Conservation (phyloP, 768 basidiomycete genomes). For the Mycena maculata region DNA sequence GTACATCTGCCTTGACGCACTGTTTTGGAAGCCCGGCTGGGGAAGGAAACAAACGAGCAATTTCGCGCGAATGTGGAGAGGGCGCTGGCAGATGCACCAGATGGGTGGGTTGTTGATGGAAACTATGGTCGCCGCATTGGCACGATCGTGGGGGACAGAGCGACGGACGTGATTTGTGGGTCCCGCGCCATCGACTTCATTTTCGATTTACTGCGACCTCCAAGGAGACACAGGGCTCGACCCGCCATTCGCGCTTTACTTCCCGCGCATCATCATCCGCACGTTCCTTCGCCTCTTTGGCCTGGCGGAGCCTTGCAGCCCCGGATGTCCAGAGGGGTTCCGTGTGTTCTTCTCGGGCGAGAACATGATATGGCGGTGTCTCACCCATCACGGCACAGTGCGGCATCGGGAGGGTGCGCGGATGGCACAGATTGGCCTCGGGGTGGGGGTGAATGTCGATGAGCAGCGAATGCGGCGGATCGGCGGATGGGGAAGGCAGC, state of each 20-base stretch:
- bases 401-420: slow-evolving; percentile 41
- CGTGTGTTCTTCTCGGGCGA: slow-evolving; percentile 56
- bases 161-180: slow-evolving; percentile 68
- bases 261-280: slow-evolving; percentile 67
- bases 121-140: slow-evolving; percentile 49
- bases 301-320: slow-evolving; percentile 53
- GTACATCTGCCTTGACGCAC: slow-evolving; percentile 48
- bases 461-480: slow-evolving; percentile 57
- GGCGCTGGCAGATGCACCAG: slow-evolving; percentile 41
- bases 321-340: slow-evolving; percentile 59
- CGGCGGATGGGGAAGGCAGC: slow-evolving; percentile 61
- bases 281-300: slow-evolving; percentile 60
- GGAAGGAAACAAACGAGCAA: slow-evolving; percentile 33
- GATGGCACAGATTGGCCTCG: slow-evolving; percentile 48
- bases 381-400: slow-evolving; percentile 51
- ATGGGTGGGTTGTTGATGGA: slow-evolving; percentile 69
- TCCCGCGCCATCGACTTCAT: neutral
- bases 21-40: slow-evolving; percentile 54
- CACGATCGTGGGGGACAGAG: slow-evolving; percentile 47
- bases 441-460: slow-evolving; percentile 41
- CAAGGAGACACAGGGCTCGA: slow-evolving; percentile 65
- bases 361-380: slow-evolving; percentile 64
- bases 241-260: slow-evolving; percentile 68
- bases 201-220: neutral
- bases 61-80: slow-evolving; percentile 39